Conservation (phyloP, 2,329 filamentous ascomycete species). For the Dothistroma septosporum region DNA sequence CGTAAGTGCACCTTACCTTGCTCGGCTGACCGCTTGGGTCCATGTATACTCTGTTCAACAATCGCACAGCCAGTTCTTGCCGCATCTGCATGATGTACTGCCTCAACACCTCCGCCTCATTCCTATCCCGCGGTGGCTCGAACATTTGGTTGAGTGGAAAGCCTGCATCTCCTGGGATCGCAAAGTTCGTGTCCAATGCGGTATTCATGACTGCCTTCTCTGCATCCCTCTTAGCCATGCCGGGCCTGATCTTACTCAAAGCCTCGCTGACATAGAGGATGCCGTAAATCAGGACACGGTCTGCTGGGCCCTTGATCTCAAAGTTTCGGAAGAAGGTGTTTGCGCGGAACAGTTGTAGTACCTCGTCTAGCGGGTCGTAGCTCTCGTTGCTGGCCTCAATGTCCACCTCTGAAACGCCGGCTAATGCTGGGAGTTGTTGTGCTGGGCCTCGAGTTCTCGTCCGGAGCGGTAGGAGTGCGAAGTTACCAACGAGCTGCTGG, state of each 20-base stretch:
- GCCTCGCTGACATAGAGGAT: constrained; percentile 94
- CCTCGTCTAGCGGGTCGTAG: constrained; percentile 95
- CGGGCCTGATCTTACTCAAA: constrained; percentile 77
- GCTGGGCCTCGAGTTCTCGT: constrained; percentile 95
- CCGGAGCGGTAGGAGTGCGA: constrained; percentile 88
- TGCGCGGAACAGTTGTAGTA: constrained; percentile 86
- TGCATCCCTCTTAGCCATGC: constrained; percentile 60
- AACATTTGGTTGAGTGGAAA: constrained; percentile 98
- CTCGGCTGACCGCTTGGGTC: constrained; percentile 62
- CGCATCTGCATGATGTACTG: constrained; percentile 90
- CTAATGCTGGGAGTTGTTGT: constrained; percentile 66
- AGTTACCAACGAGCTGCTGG: constrained; percentile 72
- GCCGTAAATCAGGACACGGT: constrained; percentile 91
- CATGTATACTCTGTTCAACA: constrained; percentile 83
- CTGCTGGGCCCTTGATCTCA: constrained; percentile 93
- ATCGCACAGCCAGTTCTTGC: constrained; percentile 78
- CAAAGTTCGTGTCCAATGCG: constrained; percentile 88
- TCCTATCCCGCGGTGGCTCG: constrained; percentile 78
- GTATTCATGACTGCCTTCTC: constrained; percentile 81
- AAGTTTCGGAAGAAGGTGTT: constrained; percentile 99
- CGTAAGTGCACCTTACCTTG: constrained; percentile 45
- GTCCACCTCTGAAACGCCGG: constrained; percentile 53
- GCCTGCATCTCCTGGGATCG: constrained; percentile 85
- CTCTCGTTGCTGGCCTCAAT: constrained; percentile 81
- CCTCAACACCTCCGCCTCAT: constrained; percentile 82